phyloP scores from a whole-genome alignment of 352 stramenopile species.

The Phytophthora megakarya region DNA sequence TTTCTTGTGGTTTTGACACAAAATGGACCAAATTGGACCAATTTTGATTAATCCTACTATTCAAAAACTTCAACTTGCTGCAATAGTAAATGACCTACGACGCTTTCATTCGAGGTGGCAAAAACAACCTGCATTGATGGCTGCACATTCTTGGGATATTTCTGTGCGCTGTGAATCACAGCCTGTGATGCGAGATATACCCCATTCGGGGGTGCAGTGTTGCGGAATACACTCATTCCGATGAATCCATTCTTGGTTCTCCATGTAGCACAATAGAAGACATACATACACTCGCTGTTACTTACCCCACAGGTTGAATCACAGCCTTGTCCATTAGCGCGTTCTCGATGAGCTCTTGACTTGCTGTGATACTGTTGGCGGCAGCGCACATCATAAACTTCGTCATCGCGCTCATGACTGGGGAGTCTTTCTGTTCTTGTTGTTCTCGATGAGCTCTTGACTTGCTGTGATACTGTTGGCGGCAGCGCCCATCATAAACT shows the following conservation, averaged over 20 bases:
- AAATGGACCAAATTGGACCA: constrained; percentile 13
- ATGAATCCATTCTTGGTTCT: constrained; percentile 5
- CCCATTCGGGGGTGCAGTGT: no score
- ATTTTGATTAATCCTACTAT: neutral
- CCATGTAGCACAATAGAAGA: neutral
- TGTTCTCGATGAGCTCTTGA: constrained; percentile 40
- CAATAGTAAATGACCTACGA: no score
- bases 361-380: constrained; percentile 39
- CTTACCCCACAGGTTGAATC: constrained; percentile 19
- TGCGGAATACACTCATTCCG: neutral
- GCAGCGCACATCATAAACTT: constrained; percentile 47
- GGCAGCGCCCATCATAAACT: constrained; percentile 45
- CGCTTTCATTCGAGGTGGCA: neutral
- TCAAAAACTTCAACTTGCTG: constrained; percentile 1
- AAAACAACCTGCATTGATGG: neutral
- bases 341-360: constrained; percentile 46
- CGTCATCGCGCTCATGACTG: constrained; percentile 41
- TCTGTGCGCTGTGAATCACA: no score
- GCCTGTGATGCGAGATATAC: no score
- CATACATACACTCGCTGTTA: neutral
- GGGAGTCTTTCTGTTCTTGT: constrained; percentile 30
- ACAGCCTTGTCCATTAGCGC: constrained; percentile 38
- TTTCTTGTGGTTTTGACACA: constrained; percentile 8
- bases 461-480: constrained; percentile 40
- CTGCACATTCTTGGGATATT: neutral